Evolutionary conservation across 352 stramenopile species (phyloP), one percentile per base, ranked within the genome.

Genomic region (Pythium brassicae): DNA sequence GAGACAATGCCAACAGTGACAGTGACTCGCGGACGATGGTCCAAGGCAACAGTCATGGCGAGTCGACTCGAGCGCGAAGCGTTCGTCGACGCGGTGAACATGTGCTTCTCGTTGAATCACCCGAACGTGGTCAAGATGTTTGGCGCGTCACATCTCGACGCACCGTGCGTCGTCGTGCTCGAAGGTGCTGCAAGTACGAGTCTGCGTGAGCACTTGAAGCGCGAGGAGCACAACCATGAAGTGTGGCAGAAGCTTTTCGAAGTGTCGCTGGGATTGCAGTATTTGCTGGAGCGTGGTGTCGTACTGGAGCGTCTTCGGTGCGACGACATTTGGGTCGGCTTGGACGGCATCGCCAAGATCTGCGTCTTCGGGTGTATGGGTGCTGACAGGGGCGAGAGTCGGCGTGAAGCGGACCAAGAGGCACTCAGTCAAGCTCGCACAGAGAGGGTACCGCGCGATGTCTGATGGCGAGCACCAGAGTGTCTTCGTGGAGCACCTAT

Each of bases 51-150:
- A 29, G 69, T 55, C 15, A 62, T 57, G 64, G 20, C 11, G 7
- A 54, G 32, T 32, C 22, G 26, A 2, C 25, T 50, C 19, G 34
- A 27, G 4, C 29, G 29, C 14, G 51, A 32, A 10, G 17, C 2
- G 37, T 57, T 57, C 26, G 11, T 23, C 26, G 39, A 17, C 1
- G 23, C 5, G 2, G 37, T 49, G 4, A n/a, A 20, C 6, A 35
- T 1, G 15, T 57, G 51, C 25, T 37, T 76, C 94, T 43, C 82
- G 66, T 26, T 71, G 23, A 61, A 53, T 2, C 60, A 65, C 47
- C 64, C 64, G 5, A 58, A 71, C 20, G 47, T 70, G 26, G 37
- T 54, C 10, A 50, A 57, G 12, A 35, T 70, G 2, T 65, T 59
- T 40, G 63, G 63, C 8, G 63, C 54, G 5, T 66, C 53, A 7